A percentile compares a stretch with the other conserved stretches of the same genome.
These are phyloP conservation scores for Closterium sp. DNA, from an alignment of 139 green algal genomes.

Conservation along the genomic window DNA sequence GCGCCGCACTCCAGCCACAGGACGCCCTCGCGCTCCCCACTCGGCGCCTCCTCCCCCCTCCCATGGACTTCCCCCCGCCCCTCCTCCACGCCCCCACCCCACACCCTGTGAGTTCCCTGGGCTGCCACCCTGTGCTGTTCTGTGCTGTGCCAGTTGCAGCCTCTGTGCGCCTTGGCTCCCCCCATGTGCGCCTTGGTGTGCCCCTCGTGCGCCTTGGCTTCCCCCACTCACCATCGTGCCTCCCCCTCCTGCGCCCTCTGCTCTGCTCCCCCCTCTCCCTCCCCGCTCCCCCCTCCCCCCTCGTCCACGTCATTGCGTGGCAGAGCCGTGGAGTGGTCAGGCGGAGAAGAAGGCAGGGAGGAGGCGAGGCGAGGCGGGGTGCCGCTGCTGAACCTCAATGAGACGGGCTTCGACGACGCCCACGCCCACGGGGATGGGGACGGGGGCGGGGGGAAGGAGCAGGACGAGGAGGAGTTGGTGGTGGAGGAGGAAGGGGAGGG, in stretches of 20 bases:
- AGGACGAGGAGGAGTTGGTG: background rate
- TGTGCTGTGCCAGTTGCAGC: no score
- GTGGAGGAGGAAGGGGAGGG: background rate
- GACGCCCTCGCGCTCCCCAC: background rate
- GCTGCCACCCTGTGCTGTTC: no score
- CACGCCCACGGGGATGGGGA: background rate
- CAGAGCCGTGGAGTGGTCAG: background rate
- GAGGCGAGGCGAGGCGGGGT: background rate
- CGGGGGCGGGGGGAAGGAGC: background rate
- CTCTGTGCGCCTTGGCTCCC: background rate
- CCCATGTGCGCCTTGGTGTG: background rate
- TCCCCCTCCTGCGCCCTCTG: background rate
- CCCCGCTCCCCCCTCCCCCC: background rate
- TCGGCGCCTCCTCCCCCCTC: background rate
- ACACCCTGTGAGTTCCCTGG: background rate
- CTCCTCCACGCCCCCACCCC: background rate
- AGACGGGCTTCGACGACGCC: background rate
- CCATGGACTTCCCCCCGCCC: background rate
- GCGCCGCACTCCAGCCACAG: no score
- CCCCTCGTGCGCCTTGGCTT: background rate
- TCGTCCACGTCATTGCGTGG: background rate
- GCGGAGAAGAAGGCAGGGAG: background rate
- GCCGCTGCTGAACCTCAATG: background rate
- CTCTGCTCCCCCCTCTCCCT: background rate
- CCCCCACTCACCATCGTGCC: background rate